These are phyloP conservation scores for Penicillium digitatum DNA, from an alignment of 2,329 filamentous ascomycete species.

Conservation along the genomic window DNA sequence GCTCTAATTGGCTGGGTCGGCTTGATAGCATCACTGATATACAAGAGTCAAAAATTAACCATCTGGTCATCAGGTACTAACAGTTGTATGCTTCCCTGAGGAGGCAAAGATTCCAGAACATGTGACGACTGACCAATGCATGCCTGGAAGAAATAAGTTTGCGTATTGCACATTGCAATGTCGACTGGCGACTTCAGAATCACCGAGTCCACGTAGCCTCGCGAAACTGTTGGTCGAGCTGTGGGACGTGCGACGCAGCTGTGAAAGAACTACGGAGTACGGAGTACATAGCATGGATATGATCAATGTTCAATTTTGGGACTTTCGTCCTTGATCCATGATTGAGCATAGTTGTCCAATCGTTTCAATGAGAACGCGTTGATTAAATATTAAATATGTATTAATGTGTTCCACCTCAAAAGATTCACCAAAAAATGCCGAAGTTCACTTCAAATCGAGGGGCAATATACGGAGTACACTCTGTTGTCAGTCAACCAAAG, in stretches of 20 bases:
- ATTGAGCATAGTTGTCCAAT: background rate
- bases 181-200: slow-evolving; percentile 22
- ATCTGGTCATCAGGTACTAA: background rate
- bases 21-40: background rate
- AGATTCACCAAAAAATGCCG: background rate
- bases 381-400: background rate
- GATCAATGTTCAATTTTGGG: background rate
- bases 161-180: slow-evolving; percentile 15
- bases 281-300: too few species aligned
- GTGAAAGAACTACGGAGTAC: background rate
- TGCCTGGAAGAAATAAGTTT: slow-evolving; percentile 2
- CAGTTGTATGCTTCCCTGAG: background rate
- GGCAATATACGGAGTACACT: background rate
- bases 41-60: slow-evolving; percentile 4
- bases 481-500: background rate
- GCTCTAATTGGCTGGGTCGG: background rate
- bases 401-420: background rate
- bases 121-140: slow-evolving; percentile 16
- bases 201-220: slow-evolving; percentile 10
- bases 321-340: background rate
- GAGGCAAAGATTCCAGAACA: slow-evolving; percentile 6
- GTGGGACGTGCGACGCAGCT: slow-evolving; percentile 4
- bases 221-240: slow-evolving; percentile 9
- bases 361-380: background rate
- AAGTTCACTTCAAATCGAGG: background rate